Evolutionary conservation across 768 basidiomycete genomes (phyloP).

Genomic region (Pleurotus platypus): DNA sequence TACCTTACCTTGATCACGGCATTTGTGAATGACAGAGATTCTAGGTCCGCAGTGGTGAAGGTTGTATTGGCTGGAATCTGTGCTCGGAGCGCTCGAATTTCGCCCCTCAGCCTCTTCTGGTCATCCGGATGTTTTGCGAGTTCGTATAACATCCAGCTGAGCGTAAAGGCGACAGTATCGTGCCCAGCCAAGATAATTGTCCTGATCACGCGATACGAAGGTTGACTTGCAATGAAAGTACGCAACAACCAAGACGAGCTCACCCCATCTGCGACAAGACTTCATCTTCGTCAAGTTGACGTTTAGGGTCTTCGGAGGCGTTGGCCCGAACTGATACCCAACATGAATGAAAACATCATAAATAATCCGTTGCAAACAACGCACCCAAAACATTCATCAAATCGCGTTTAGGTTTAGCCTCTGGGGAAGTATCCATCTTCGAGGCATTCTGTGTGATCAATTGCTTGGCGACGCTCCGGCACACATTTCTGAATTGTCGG

Average conservation of each 20-base stretch:
- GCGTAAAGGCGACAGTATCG: constrained; percentile 36
- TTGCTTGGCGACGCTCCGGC: neutral
- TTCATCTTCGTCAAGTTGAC: constrained; percentile 18
- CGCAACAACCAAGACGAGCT: neutral
- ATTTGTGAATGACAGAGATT: constrained; percentile 1
- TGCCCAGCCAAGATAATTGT: constrained; percentile 23
- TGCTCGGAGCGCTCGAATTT: constrained; percentile 25
- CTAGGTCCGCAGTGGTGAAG: neutral
- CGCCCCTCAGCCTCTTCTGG: constrained; percentile 43
- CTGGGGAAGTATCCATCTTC: neutral
- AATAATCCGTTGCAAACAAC: neutral
- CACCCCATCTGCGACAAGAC: constrained; percentile 23
- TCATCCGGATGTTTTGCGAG: constrained; percentile 39
- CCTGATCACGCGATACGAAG: neutral
- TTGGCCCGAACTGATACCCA: constrained; percentile 15
- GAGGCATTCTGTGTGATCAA: neutral
- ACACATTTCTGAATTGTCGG: neutral
- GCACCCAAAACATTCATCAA: constrained; percentile 32
- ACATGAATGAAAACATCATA: neutral
- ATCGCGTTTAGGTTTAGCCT: constrained; percentile 16
- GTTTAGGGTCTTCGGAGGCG: constrained; percentile 9
- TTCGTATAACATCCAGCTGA: constrained; percentile 42
- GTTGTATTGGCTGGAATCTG: neutral
- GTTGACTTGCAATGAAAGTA: neutral
- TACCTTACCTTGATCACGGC: constrained; percentile 6